Base-by-base conservation (phyloP, 768 basidiomycete species). In the Mycena chlorophos region DNA sequence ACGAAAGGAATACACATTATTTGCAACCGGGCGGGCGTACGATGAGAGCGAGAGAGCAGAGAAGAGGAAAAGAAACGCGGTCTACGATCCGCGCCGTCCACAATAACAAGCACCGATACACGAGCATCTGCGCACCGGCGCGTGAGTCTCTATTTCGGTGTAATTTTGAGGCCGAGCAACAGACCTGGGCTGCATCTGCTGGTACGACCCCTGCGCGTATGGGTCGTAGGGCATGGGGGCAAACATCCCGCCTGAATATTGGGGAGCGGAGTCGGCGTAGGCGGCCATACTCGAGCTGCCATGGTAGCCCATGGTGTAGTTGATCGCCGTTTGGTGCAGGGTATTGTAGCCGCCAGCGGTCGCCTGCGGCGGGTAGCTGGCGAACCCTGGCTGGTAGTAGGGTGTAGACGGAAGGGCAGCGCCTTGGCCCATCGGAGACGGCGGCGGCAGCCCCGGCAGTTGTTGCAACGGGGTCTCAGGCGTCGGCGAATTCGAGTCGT, bases 401-500 rank as follows among this genome's bases (percentile, higher is more conserved):
- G 45, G 22, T 6, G 39, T 6, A 12, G 39, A 47, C 26, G 45
- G 22, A 8, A 14, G 45, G 20, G 16, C 10, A 4, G 48, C 4
- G 31, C 19, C 20, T 26, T 25, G 17, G 19, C 19, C 28, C 17
- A 5, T 19, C 5, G 39, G 13, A 40, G 34, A 5, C 12, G 30
- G 4, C n/a, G 52, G 49, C 6, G 49, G 50, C 19, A 39, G 6
- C 10, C 25, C 8, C 5, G 45, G 28, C 4, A 43, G 31, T 17
- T 27, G n/a, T 3, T 29, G 14, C 2, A 26, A 25, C 22, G 51
- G 52, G 43, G 34, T 48, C 17, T 62, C 52, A 12, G 51, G 54
- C 4, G 51, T 56, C 8, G 45, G 25, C 20, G 56, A 49, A 20
- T 29, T 28, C 19, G 55, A 25, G 20, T 66, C 63, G 28, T 76